Conservation (phyloP, 2,329 filamentous ascomycete genomes). For the Fusarium hostae region DNA sequence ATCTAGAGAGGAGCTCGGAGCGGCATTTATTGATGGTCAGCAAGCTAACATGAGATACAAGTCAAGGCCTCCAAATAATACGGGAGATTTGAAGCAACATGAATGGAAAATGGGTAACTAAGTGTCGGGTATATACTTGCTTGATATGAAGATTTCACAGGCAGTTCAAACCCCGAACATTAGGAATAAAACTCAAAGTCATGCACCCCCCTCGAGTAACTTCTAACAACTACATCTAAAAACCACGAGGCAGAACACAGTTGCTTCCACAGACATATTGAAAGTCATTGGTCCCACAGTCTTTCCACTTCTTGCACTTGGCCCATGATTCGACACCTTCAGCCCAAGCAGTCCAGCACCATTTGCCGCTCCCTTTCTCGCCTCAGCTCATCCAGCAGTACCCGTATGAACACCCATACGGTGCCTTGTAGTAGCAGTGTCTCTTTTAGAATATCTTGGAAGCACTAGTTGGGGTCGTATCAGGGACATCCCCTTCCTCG, state of each 20-base stretch:
- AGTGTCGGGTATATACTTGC: too few species aligned
- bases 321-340: background rate
- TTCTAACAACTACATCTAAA: background rate
- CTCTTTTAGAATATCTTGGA: background rate
- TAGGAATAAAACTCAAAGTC: background rate
- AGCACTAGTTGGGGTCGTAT: background rate
- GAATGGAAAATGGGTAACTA: too few species aligned
- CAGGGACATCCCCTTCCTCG: background rate
- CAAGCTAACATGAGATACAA: too few species aligned
- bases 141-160: too few species aligned
- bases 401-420: background rate
- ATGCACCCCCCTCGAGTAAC: background rate
- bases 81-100: background rate
- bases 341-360: background rate
- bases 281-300: background rate
- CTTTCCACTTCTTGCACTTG: background rate
- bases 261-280: background rate
- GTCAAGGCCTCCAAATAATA: too few species aligned
- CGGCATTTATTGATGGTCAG: too few species aligned
- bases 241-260: background rate
- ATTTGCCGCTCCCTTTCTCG: background rate
- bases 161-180: too few species aligned
- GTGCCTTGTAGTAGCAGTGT: background rate
- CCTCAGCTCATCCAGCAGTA: background rate
- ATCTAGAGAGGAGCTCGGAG: background rate